Base-by-base conservation (phyloP, 208 protist genomes). In the Trypanosoma avium region DNA sequence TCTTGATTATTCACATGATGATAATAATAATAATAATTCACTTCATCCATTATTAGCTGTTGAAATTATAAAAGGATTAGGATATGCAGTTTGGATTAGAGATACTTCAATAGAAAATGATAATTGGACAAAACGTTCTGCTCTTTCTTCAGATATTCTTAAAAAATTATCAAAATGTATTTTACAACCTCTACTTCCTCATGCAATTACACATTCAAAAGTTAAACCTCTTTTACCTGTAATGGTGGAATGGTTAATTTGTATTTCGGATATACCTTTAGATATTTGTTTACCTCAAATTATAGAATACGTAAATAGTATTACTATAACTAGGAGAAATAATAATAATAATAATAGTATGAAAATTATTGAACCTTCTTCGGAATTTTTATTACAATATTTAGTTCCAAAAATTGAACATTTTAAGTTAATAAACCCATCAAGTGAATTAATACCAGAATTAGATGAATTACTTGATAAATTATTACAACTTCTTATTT, bases 1-100 rank as follows among this genome's bases (percentile, higher is more conserved):
- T 21, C 52, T 65, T 33, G 32, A 53, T 19, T 0, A 45, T 17
- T 5, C 6, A 26, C 40, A 59, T 29, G 32, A 8, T 8, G 24
- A 19, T 1, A 22, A 53, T 4, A 45, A 33, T 13, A 35, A 46
- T 15, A 15, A 40, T 30, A 27, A 53, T 33, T 21, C 24, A 19
- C 67, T 92, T 1, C 86, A 92, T 45, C 86, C 86, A 4, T 64
- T 92, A 2, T 57, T 92, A 26, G 82, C 70, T 27, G 69, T 83
- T 33, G 75, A 77, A 27, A 67, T 88, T 8, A 33, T 87, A 33
- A 67, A 76, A 43, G 56, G 66, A 24, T 70, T 92, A 12, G 77
- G 82, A 12, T 84, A 70, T 47, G 73, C 82, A 4, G 63, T 83
- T 10, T 82, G 75, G 42, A 42, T 22, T 13, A 46, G 21, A 0